Conservation (phyloP, 139 green algal genomes). For the Trebouxia sp. region DNA sequence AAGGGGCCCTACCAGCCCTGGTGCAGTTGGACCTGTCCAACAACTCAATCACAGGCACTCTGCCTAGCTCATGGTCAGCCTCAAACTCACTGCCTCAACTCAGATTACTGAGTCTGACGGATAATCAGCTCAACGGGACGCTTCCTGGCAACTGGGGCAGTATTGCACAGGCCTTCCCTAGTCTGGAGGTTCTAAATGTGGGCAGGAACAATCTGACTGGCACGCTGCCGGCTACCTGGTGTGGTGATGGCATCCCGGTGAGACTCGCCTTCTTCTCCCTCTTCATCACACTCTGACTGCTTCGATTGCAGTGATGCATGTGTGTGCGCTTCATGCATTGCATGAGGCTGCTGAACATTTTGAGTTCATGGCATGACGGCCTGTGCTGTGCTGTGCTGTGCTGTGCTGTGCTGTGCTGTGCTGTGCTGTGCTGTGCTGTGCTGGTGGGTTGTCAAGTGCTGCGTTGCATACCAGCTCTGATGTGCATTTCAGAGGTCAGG, state of each 20-base stretch:
- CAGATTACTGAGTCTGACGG: background rate
- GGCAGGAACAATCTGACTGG: slow-evolving; percentile 1
- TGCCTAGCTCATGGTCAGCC: background rate
- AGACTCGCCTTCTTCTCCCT: background rate
- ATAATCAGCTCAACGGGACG: background rate
- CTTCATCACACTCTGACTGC: too few relatives aligned
- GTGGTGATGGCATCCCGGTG: background rate
- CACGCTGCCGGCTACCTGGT: slow-evolving; percentile 2
- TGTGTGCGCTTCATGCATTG: background rate
- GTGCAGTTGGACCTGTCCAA: background rate
- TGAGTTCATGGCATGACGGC: too few relatives aligned
- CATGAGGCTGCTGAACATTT: background rate
- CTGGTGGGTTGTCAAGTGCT: too few relatives aligned
- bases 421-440: too few relatives aligned
- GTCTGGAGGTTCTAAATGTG: background rate
- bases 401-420: too few relatives aligned
- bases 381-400: too few relatives aligned
- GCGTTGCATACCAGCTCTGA: too few relatives aligned
- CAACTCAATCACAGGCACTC: slow-evolving; percentile 8
- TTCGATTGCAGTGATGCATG: background rate
- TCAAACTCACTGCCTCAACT: slow-evolving; percentile 15
- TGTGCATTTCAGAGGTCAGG: too few relatives aligned
- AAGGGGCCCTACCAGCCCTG: background rate
- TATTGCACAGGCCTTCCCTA: background rate
- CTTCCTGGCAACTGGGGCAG: background rate